A percentile compares a stretch with the other conserved stretches of the same genome.
phyloP scores from a whole-genome alignment of 441 rosid species.

The Isatis lusitanica region DNA sequence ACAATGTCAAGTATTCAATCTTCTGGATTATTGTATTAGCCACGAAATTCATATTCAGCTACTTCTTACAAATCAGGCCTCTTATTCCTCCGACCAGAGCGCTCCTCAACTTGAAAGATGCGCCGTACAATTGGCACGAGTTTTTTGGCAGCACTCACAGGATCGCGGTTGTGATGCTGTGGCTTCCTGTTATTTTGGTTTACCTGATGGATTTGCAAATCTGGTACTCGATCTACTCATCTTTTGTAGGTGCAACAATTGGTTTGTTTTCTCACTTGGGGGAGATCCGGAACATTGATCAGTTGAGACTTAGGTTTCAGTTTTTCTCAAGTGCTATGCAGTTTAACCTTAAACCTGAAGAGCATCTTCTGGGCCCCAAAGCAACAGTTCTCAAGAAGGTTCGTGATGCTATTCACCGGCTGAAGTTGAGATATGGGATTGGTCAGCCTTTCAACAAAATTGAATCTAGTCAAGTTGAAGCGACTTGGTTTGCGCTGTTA shows the following conservation, averaged over 20 bases:
- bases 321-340: slow-evolving; percentile 75
- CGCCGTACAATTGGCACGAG: slow-evolving; percentile 52
- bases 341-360: slow-evolving; percentile 71
- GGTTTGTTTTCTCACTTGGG: slow-evolving; percentile 75
- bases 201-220: slow-evolving; percentile 71
- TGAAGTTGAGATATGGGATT: slow-evolving; percentile 65
- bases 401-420: slow-evolving; percentile 56
- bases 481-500: slow-evolving; percentile 62
- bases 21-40: slow-evolving; percentile 55
- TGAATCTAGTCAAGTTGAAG: slow-evolving; percentile 67
- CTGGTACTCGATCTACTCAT: slow-evolving; percentile 68
- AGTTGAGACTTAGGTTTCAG: slow-evolving; percentile 68
- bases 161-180: slow-evolving; percentile 50
- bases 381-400: slow-evolving; percentile 52
- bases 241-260: slow-evolving; percentile 53
- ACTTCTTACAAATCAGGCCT: slow-evolving; percentile 61
- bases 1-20: slow-evolving; percentile 54
- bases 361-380: slow-evolving; percentile 44
- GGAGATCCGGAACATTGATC: slow-evolving; percentile 64
- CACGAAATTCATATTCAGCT: slow-evolving; percentile 62
- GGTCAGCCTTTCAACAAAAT: slow-evolving; percentile 66
- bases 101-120: slow-evolving; percentile 39
- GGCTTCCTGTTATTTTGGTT: slow-evolving; percentile 61
- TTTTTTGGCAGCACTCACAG: slow-evolving; percentile 57
- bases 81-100: slow-evolving; percentile 56